Evolutionary conservation across 192 early-diverging fungal genomes (phyloP), one percentile per base, ranked within the genome.

Genomic region (Oehlia diaphana): DNA sequence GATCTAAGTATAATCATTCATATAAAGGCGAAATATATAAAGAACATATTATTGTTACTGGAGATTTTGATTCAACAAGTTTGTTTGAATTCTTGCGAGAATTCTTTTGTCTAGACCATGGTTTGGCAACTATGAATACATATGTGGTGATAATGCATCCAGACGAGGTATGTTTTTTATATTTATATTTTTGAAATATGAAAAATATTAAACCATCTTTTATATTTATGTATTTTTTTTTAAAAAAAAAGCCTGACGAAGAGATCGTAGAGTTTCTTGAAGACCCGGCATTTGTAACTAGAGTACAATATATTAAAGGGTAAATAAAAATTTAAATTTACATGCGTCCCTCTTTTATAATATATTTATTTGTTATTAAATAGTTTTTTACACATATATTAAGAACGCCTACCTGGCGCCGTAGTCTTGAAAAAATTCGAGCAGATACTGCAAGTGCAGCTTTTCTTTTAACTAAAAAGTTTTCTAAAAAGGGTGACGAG

Each of bases 101-200:
- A 84, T 93, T 94, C 80, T 94, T 93, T 69, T 94, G 92, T 78
- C 87, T 92, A 81, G 93, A 94, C 83, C 93, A 94, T 67, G 93
- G 93, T 44, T 79, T 89, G 23, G 81, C 80, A 58, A 92, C 91
- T 9, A 85, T 92, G 80, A 88, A 88, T 64, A 92, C 92, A 4
- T 84, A 87, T 13, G 91, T 94, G 10, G 91, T 94, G 39, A 84
- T 94, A 64, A 83, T 94, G 83, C 88, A 87, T 82, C 88, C 90
- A 62, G 80, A 81, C 42, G 89, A 81, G 80, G 80, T 81, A 44
- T 69, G 67, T 53, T 28, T 26, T 19, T 6, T 23, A 72, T 49
- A 26, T 19, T 6, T 23, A 72, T 49, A 26, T 72, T 42, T 64
- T n/a, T 58, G 75, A 80, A 66, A 72, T 26, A 31, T 31, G 31